phyloP scores from a whole-genome alignment of 2,329 filamentous ascomycete species.

The Claviceps capensis region DNA sequence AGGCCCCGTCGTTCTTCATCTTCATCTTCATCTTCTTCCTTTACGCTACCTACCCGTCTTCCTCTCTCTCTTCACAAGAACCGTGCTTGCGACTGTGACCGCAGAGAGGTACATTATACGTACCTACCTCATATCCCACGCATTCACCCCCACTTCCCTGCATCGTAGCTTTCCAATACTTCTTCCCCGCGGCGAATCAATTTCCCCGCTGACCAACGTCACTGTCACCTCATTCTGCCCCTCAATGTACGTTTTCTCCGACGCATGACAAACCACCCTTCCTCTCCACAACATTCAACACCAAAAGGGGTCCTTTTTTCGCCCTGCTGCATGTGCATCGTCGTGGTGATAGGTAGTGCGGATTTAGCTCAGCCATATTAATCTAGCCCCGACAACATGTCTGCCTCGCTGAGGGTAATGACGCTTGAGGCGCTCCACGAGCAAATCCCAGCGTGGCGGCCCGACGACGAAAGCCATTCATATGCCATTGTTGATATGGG shows the following conservation, averaged over 20 bases:
- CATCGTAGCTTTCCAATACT: not conserved
- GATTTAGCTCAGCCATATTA: no score
- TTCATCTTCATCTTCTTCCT: not conserved
- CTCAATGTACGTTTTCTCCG: no score
- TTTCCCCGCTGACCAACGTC: slow-evolving; percentile 1
- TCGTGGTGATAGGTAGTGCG: not conserved
- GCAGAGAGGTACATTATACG: no score
- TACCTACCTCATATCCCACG: not conserved
- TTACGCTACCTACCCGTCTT: no score
- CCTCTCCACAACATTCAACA: no score
- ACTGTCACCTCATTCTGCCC: not conserved
- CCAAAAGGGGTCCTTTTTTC: not conserved
- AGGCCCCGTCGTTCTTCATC: not conserved
- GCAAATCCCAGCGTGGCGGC: slow-evolving; percentile 35
- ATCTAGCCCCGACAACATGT: slow-evolving; percentile 12
- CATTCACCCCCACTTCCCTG: slow-evolving; percentile 1
- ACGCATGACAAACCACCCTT: not conserved
- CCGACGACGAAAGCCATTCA: slow-evolving; percentile 32
- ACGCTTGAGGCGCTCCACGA: slow-evolving; percentile 37
- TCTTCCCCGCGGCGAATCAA: not conserved
- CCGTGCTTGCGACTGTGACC: no score
- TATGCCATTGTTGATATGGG: slow-evolving; percentile 48
- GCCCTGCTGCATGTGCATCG: not conserved
- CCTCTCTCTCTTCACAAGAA: no score
- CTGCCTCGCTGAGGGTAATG: slow-evolving; percentile 25